Evolutionary conservation across 192 early-diverging fungal genomes (phyloP).

Genomic region (Helicostylum pulchrum): DNA sequence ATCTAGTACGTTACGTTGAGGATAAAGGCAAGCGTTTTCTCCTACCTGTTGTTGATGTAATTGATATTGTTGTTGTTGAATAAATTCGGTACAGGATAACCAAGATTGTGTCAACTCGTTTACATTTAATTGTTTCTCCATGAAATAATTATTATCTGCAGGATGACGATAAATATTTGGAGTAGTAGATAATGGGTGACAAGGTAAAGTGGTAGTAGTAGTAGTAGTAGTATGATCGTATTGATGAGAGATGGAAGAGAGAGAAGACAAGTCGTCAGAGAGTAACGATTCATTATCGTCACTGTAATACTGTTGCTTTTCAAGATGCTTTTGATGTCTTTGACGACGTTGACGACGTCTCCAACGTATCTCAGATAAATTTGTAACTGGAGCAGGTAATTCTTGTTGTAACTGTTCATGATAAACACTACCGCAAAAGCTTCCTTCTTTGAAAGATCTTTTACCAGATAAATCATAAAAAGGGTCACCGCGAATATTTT

Average conservation of each 20-base stretch:
- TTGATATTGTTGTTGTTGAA: neutral
- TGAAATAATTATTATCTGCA: too few relatives aligned
- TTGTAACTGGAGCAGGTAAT: neutral
- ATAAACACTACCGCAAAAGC: conserved; percentile 11
- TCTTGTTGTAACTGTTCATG: conserved; percentile 1
- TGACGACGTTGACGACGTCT: conserved; percentile 3
- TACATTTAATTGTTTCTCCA: too few relatives aligned
- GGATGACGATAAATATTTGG: too few relatives aligned
- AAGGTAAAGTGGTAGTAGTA: too few relatives aligned
- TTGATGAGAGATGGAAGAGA: too few relatives aligned
- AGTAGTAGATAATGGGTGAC: too few relatives aligned
- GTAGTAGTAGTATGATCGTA: too few relatives aligned
- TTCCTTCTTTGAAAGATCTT: conserved; percentile 10
- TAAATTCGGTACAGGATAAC: neutral
- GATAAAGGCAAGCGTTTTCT: conserved; percentile 3
- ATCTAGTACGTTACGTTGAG: conserved; percentile 13
- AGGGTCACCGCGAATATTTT: neutral
- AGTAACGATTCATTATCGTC: too few relatives aligned
- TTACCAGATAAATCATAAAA: conserved; percentile 13
- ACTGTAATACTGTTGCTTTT: too few relatives aligned
- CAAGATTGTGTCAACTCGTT: too few relatives aligned
- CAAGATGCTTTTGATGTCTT: too few relatives aligned
- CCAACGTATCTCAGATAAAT: neutral
- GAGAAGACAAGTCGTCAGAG: too few relatives aligned
- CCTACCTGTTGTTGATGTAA: neutral